Evolutionary conservation across 257 asterid species (phyloP).

Genomic region (Dorcoceras hygrometricum): DNA sequence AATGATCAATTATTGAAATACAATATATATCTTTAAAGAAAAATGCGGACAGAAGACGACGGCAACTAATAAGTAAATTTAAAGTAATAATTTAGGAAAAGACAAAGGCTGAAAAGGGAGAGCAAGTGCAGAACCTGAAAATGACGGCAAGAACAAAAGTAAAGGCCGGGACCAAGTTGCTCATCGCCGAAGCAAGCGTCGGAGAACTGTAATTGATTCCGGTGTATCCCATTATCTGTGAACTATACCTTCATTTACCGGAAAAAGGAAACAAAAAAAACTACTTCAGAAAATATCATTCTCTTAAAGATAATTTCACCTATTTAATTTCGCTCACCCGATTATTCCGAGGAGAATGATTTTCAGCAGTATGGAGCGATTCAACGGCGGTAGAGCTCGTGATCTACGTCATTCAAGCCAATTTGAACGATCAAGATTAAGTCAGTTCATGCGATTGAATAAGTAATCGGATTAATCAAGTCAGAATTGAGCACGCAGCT

Average conservation of each 20-base stretch:
- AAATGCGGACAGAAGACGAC: not conserved
- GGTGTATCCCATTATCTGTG: conserved; percentile 65
- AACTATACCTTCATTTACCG: conserved; percentile 38
- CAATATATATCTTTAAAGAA: not conserved
- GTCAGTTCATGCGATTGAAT: not conserved
- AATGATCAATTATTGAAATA: not conserved
- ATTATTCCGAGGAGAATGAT: conserved; percentile 64
- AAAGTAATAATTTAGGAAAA: no score
- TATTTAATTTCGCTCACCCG: conserved; percentile 45
- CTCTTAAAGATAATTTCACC: not conserved
- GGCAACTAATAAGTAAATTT: not conserved
- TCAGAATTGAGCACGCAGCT: not conserved
- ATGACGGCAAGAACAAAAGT: conserved; percentile 67
- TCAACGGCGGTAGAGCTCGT: conserved; percentile 50
- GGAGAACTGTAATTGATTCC: conserved; percentile 72
- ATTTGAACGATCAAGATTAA: not conserved
- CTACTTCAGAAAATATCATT: not conserved
- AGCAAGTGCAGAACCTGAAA: conserved; percentile 39
- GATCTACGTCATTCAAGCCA: conserved; percentile 43
- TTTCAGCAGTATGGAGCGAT: conserved; percentile 44
- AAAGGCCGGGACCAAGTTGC: conserved; percentile 80
- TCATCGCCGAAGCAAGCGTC: conserved; percentile 81
- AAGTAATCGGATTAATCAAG: not conserved
- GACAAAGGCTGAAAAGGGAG: not conserved
- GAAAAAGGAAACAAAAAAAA: not conserved